Percentiles rank a stretch among this genome's conserved stretches.
These are phyloP conservation scores for Hemisphaericaspora xylofermentans DNA, from an alignment of 1,139 yeast species.

Conservation along the genomic window DNA sequence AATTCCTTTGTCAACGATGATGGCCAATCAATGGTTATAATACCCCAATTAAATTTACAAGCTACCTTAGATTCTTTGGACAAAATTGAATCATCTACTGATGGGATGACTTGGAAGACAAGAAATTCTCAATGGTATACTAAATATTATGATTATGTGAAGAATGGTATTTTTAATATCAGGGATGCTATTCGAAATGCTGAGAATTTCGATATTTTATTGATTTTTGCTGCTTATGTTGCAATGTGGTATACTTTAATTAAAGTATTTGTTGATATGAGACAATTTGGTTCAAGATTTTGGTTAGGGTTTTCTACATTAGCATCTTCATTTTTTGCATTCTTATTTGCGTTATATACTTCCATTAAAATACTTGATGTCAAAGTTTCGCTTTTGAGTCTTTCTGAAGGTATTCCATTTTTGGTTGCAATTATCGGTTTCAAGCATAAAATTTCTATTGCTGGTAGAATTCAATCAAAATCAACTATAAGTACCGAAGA, in stretches of 20 bases:
- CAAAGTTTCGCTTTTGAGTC: constrained; percentile 68
- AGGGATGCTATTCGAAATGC: constrained; percentile 66
- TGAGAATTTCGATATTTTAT: constrained; percentile 80
- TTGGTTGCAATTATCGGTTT: constrained; percentile 92
- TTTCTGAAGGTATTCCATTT: constrained; percentile 93
- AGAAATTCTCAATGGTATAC: constrained; percentile 65
- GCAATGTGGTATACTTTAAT: constrained; percentile 89
- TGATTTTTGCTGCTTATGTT: constrained; percentile 77
- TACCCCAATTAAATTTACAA: constrained; percentile 9
- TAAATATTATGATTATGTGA: constrained; percentile 63
- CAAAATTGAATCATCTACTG: constrained; percentile 28
- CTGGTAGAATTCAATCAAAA: constrained; percentile 58
- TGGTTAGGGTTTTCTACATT: constrained; percentile 88
- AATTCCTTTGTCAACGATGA: constrained; percentile 32
- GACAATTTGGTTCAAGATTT: constrained; percentile 75
- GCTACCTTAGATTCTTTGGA: constrained; percentile 33
- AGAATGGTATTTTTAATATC: constrained; percentile 45
- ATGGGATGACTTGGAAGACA: constrained; percentile 60
- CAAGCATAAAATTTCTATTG: constrained; percentile 78
- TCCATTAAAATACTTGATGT: constrained; percentile 54
- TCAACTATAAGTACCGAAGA: constrained; percentile 35
- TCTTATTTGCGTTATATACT: constrained; percentile 75
- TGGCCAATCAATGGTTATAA: neutral
- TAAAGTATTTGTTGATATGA: constrained; percentile 80
- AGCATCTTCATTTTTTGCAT: constrained; percentile 80